Conservation (phyloP, 192 early-diverging fungal species). For the Piromyces finnis region DNA sequence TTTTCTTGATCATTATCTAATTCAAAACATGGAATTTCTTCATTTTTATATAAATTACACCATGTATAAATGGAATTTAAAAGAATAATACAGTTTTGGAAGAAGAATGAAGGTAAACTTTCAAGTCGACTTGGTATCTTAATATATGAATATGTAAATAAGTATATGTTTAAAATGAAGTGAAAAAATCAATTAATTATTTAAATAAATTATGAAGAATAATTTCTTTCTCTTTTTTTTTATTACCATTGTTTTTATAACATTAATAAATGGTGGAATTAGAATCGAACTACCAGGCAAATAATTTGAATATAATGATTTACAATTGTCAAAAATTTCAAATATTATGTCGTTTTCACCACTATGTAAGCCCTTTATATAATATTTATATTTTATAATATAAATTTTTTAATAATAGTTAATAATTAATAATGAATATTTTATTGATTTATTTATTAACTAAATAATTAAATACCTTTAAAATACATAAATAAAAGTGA, state of each 20-base stretch:
- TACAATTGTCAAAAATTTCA: slow-evolving; percentile 48
- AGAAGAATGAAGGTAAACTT: background rate
- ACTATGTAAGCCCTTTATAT: slow-evolving; percentile 27
- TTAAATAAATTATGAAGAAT: no score
- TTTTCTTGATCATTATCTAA: slow-evolving; percentile 19
- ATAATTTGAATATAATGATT: slow-evolving; percentile 38
- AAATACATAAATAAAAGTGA: slow-evolving; percentile 49
- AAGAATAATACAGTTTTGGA: slow-evolving; percentile 19
- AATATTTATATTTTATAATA: no score
- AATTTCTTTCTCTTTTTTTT: no score
- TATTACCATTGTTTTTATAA: slow-evolving; percentile 36
- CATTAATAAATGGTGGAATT: slow-evolving; percentile 39
- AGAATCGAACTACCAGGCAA: slow-evolving; percentile 52
- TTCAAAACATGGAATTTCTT: slow-evolving; percentile 1
- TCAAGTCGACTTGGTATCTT: slow-evolving; percentile 1
- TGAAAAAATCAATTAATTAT: no score
- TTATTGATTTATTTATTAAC: background rate
- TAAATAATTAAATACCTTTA: slow-evolving; percentile 44
- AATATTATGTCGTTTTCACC: slow-evolving; percentile 34
- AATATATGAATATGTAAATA: no score
- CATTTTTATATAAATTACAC: slow-evolving; percentile 16
- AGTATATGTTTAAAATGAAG: no score
- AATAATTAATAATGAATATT: background rate
- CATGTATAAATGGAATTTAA: slow-evolving; percentile 16
- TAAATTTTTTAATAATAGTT: no score